Evolutionary conservation across 176 grass and related monocot genomes (phyloP), one percentile per base, ranked within the genome.

Genomic region (Zizania latifolia): DNA sequence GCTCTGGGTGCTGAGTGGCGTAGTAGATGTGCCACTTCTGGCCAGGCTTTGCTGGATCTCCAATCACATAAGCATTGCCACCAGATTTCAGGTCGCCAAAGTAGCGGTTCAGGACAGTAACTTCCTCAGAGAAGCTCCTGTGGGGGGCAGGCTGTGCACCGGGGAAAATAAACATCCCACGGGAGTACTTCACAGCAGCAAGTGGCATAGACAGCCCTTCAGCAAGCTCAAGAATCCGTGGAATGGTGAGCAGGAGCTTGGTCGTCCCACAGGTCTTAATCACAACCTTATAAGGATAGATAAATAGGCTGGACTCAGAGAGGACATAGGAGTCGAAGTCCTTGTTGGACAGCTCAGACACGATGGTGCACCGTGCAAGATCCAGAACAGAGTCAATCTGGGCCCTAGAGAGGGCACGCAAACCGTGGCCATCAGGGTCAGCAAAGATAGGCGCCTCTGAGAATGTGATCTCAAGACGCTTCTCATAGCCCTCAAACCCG

Each of bases 221-320:
- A 62, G 90, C 90, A 62, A 93, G 90, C 81, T 93, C 84, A 37
- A 93, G 84, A 39, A 93, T 87, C 55, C 77, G 87, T 10, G 90
- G 90, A 84, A 93, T 87, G 48, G 90, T 84, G 23, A 87, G 87
- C 72, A 93, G 78, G 34, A 93, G 90, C 74, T 84, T 93, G 37
- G 90, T 93, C 34, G 90, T 93, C 2, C 90, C 90, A 72, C 90
- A 93, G 34, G 90, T 93, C 84, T 93, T 93, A 45, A 93, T 77
- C 59, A 93, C 88, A 54, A 93, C 55, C 81, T 89, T 93, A 31
- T 63, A 71, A 19, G 84, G 74, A 33, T 89, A 93, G 68, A 93
- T 86, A 41, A 93, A 93, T n/a, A 93, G 69, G 73, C 90, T 93
- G 1, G 90, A 93, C 64, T 93, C 90, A 15, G 90, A 93, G 10